Conservation (phyloP, 2,329 filamentous ascomycete species). For the Grosmannia penicillata region DNA sequence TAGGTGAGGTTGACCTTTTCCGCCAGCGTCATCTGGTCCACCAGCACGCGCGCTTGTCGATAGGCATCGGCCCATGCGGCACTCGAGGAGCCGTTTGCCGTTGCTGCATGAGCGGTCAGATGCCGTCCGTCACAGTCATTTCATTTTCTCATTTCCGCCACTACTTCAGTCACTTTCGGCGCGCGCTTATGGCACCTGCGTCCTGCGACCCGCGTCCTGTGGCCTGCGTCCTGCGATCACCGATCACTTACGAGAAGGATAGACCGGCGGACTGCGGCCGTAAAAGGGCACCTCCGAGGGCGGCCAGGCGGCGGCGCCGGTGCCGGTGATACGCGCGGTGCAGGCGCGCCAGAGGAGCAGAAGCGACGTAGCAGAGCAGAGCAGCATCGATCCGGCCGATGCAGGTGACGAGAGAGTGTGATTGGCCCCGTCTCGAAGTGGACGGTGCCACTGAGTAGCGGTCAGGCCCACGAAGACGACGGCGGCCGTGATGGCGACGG, state of each 20-base stretch:
- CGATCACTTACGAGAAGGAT: constrained; percentile 18
- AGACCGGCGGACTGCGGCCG: constrained; percentile 19
- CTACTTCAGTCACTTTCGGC: too few relatives aligned
- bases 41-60: constrained; percentile 47
- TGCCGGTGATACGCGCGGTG: background rate
- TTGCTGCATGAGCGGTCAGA: background rate
- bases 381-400: background rate
- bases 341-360: background rate
- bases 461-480: background rate
- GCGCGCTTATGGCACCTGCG: too few relatives aligned
- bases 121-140: too few relatives aligned
- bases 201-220: too few relatives aligned
- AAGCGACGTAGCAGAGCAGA: constrained; percentile 1
- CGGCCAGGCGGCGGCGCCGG: background rate
- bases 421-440: too few relatives aligned
- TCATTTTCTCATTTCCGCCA: too few relatives aligned
- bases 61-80: constrained; percentile 45
- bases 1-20: constrained; percentile 68
- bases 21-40: constrained; percentile 49
- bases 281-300: constrained; percentile 17
- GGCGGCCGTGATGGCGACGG: background rate
- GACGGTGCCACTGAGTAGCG: background rate
- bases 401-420: too few relatives aligned
- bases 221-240: too few relatives aligned
- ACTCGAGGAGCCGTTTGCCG: background rate